Percentiles rank a stretch among this genome's conserved stretches.
Conservation (phyloP, 2,329 filamentous ascomycete species). For the Aspergillus ruber region DNA sequence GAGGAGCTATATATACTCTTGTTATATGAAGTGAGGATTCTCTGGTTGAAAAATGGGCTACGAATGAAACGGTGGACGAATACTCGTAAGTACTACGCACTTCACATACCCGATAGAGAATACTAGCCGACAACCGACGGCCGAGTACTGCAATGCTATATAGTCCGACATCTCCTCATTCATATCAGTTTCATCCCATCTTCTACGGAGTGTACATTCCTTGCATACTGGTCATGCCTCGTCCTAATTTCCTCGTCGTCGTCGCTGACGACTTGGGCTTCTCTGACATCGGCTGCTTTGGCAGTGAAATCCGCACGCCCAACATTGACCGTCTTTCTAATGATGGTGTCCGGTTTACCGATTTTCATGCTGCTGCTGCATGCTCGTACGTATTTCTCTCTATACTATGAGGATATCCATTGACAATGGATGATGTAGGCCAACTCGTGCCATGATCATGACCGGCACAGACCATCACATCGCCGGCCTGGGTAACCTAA, state of each 20-base stretch:
- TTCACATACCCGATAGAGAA: neutral
- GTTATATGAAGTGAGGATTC: neutral
- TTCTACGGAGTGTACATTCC: too few relatives aligned
- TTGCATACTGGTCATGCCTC: too few relatives aligned
- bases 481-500: slow-evolving; percentile 51
- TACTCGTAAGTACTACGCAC: neutral
- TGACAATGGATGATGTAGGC: too few relatives aligned
- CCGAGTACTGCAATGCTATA: slow-evolving; percentile 3
- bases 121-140: slow-evolving; percentile 12
- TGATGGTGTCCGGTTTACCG: slow-evolving; percentile 54
- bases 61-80: neutral
- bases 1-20: neutral
- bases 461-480: slow-evolving; percentile 57
- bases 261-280: slow-evolving; percentile 57
- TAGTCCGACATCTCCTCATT: neutral
- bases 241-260: slow-evolving; percentile 56
- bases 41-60: too few relatives aligned
- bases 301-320: slow-evolving; percentile 56
- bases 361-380: slow-evolving; percentile 60
- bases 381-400: too few relatives aligned
- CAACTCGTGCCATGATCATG: slow-evolving; percentile 60
- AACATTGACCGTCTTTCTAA: slow-evolving; percentile 49
- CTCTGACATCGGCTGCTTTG: slow-evolving; percentile 54
- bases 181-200: neutral
- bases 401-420: too few relatives aligned